Evolutionary conservation across 2,329 filamentous ascomycete species (phyloP).

Genomic region (Fusarium coffeatum): DNA sequence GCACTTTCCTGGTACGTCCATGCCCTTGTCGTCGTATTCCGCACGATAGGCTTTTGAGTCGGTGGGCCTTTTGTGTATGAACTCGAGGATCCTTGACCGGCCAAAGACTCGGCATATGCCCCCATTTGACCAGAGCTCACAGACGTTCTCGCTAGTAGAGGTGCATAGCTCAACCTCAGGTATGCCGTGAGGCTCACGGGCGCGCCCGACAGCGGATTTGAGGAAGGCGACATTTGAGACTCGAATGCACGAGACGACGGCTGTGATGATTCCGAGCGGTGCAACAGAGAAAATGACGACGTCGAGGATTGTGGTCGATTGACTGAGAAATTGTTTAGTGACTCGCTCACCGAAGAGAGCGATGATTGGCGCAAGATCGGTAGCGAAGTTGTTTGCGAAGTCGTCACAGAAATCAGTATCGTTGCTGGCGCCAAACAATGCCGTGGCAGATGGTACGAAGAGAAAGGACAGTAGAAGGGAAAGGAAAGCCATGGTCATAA

Average conservation of each 20-base stretch:
- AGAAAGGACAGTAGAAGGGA: not conserved
- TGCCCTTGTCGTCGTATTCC: accelerated
- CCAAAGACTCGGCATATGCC: not conserved
- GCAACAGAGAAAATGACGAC: not conserved
- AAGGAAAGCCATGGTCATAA: not conserved
- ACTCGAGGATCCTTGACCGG: not conserved
- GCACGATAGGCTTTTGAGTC: not conserved
- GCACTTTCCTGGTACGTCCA: not conserved
- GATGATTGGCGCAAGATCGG: not conserved
- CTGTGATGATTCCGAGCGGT: not conserved
- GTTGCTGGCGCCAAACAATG: not conserved
- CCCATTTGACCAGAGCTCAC: not conserved
- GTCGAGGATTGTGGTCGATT: not conserved
- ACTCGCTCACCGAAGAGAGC: not conserved
- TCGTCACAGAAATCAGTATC: not conserved
- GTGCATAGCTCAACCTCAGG: not conserved
- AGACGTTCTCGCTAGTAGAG: not conserved
- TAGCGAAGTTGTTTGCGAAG: not conserved
- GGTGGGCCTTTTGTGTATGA: not conserved
- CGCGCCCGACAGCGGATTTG: not conserved
- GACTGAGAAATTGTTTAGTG: not conserved
- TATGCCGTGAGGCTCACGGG: not conserved
- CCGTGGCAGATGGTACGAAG: not conserved
- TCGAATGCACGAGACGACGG: not conserved
- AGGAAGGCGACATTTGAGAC: not conserved